Base-by-base conservation (phyloP, 768 basidiomycete species). In the Russula dissimulans region DNA sequence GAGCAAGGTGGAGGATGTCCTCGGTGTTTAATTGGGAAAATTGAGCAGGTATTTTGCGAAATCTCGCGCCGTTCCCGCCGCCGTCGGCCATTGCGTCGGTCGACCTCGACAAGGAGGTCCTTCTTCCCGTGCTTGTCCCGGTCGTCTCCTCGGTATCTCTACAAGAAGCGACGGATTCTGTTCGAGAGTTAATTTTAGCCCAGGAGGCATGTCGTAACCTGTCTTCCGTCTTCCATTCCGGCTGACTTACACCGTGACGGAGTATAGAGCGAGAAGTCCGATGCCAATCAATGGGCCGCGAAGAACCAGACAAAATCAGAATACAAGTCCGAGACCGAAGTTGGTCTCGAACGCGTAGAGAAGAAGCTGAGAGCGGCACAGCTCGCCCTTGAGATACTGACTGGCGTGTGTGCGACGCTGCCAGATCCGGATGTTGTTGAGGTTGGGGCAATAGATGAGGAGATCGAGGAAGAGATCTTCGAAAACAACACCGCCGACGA, bases 351-450 rank as follows among this genome's bases (percentile, higher is more conserved):
- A 61, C 75, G 75, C 32, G 74, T 93, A 14, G 94, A 97, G 72
- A 74, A 76, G 15, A 80, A 75, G 56, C 71, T 97, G 54, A 79
- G 85, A 66, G 88, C 87, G 1, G 78, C 91, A 11, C 87, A 89
- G 64, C 78, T 94, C 36, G 83, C 87, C n/a, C 76, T 97, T 31
- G 94, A 97, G 73, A 83, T 97, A 51, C 71, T 97, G 63, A 95
- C 92, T 0, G 87, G 87, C 34, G 76, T 81, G n/a, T 97, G 91
- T 69, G 93, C 93, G 18, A 90, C 85, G 6, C 73, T 97, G 43
- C 91, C 91, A 5, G 91, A 92, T 66, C 83, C 87, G 17, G 83
- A 85, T 56, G 10, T 36, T 5, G 34, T 77, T 46, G 60, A 74
- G 38, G 70, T 69, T 57, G 67, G 65, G 43, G 73, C 71, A 5